Base-by-base conservation (phyloP, 768 basidiomycete genomes). In the Stropharia rugosoannulata region DNA sequence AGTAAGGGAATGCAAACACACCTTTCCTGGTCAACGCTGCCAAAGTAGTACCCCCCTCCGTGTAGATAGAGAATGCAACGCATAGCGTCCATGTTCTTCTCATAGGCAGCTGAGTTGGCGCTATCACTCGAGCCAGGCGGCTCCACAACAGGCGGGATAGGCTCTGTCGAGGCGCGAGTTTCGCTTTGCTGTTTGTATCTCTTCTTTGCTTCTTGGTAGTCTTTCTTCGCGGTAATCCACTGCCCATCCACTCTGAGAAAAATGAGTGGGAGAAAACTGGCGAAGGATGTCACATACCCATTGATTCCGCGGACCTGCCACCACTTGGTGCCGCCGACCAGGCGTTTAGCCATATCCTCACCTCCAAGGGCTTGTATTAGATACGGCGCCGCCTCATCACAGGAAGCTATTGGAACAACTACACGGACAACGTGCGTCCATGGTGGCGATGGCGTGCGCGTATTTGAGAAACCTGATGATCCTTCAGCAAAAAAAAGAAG, bases 301-400 rank as follows among this genome's bases (percentile, higher is more conserved):
- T 82, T 73, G 44, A 93, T 67, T 16, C 89, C 87, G 40, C 95
- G 86, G 35, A 95, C 93, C 71, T 97, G 95, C 96, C 96, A 98
- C 95, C 96, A 98, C 67, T 95, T 95, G 5, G 85, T 83, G 1
- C 96, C 96, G 10, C 96, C 96, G 3, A 94, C 86, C 29, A 93
- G 67, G 39, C 79, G 79, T 59, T 83, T 81, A 46, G 80, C 83
- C 12, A 82, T 77, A 39, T 89, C 82, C 63, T 90, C 87, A n/a
- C 95, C 95, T 1, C 95, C 94, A 7, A 97, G 76, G 3, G 85
- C 92, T 57, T 83, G 75, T 54, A 95, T 85, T 45, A 98, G 78
- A 59, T 84, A 71, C 1, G 70, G 68, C 4, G 94, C 90, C 2
- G 93, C 90, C 25, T 86, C 79, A 40, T 89, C 83, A 63, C 94